phyloP scores from a whole-genome alignment of 441 rosid genomes.

The Bruguiera hainesii region DNA sequence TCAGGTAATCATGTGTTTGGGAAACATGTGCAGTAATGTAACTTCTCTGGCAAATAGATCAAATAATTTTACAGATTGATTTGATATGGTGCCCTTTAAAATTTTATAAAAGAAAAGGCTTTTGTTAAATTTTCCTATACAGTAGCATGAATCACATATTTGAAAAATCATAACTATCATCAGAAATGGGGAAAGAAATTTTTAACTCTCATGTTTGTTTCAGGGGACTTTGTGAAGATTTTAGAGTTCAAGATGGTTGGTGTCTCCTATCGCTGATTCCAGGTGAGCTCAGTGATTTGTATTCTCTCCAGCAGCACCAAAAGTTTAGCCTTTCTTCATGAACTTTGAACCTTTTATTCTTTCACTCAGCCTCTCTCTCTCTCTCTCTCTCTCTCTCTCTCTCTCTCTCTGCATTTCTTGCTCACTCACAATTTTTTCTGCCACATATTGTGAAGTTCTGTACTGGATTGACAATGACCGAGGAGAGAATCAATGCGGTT shows the following conservation, averaged over 20 bases:
- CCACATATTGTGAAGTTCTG: conserved; percentile 22
- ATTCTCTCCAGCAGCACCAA: neutral
- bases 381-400: neutral
- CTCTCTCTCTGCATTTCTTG: neutral
- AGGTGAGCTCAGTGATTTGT: conserved; percentile 10
- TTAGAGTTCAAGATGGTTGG: conserved; percentile 1
- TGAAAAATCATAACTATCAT: conserved; percentile 1
- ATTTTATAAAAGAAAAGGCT: too few species aligned
- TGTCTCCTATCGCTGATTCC: conserved; percentile 5
- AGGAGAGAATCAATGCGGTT: conserved; percentile 20
- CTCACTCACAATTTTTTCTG: neutral
- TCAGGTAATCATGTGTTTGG: too few species aligned
- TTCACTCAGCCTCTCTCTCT: neutral
- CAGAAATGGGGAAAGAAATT: neutral
- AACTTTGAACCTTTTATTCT: neutral
- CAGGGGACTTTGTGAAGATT: conserved; percentile 7
- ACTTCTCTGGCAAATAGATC: too few species aligned
- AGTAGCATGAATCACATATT: neutral
- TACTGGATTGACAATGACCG: conserved; percentile 27
- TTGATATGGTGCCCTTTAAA: too few species aligned
- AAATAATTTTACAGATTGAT: too few species aligned
- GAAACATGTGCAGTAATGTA: too few species aligned
- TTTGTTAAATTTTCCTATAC: neutral
- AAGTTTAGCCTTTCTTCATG: neutral
- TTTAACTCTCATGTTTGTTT: neutral